phyloP scores from a whole-genome alignment of 768 basidiomycete species.

The Termitomyces titanicus region DNA sequence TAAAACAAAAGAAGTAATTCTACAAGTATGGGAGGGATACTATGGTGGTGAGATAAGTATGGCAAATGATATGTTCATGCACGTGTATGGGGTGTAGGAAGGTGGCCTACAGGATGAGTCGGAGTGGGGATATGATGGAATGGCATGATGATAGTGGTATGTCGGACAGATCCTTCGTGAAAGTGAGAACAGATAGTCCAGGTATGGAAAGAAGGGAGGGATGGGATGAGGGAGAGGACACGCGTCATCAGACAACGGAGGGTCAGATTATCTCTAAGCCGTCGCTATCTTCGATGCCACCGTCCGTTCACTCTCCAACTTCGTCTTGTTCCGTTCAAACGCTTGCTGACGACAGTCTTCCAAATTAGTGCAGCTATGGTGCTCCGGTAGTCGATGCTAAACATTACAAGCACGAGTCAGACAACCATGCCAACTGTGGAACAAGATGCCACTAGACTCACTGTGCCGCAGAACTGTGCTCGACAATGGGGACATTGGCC shows the following conservation, averaged over 20 bases:
- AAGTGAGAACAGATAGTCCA: constrained; percentile 7
- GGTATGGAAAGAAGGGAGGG: constrained; percentile 10
- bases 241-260: not conserved
- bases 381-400: constrained; percentile 87
- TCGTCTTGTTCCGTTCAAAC: constrained; percentile 83
- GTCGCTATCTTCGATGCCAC: constrained; percentile 84
- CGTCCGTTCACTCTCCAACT: constrained; percentile 85
- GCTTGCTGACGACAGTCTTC: constrained; percentile 86
- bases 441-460: constrained; percentile 43
- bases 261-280: constrained; percentile 38
- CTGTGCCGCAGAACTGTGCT: constrained; percentile 71
- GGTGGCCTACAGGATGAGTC: not conserved
- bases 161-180: not conserved
- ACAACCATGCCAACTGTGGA: constrained; percentile 1
- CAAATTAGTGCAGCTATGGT: constrained; percentile 80
- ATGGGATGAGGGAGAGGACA: constrained; percentile 5
- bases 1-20: constrained; percentile 11
- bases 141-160: not conserved
- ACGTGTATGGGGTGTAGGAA: constrained; percentile 1
- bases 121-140: constrained; percentile 1
- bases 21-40: constrained; percentile 12
- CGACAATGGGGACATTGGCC: constrained; percentile 83
- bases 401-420: constrained; percentile 17
- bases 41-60: constrained; percentile 2
- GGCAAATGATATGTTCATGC: constrained; percentile 6